These are phyloP conservation scores for Daldinia concentrica DNA, from an alignment of 495 filamentous ascomycete genomes.

Conservation along the genomic window DNA sequence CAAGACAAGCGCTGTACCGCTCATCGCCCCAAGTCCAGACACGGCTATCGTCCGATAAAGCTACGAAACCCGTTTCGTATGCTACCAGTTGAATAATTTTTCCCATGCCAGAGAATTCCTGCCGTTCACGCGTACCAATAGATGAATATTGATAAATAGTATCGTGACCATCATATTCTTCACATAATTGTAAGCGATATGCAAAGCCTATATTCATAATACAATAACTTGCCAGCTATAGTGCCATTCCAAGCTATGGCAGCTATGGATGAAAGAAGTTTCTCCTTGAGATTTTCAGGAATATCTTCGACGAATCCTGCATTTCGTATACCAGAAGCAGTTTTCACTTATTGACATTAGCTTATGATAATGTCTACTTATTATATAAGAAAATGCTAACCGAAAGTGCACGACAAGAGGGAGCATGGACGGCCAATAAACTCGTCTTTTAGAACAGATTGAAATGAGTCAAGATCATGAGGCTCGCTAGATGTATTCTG, in stretches of 20 bases:
- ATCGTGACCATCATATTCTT: conserved; percentile 41
- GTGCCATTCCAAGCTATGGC: conserved; percentile 50
- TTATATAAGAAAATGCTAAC: conserved; percentile 41
- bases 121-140: conserved; percentile 17
- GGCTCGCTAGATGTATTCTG: conserved; percentile 42
- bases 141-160: conserved; percentile 42
- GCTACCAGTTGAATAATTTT: conserved; percentile 57
- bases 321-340: conserved; percentile 34
- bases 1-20: conserved; percentile 60
- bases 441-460: conserved; percentile 47
- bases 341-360: conserved; percentile 42
- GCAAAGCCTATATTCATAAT: not conserved
- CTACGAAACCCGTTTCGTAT: conserved; percentile 61
- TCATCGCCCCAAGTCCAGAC: conserved; percentile 71
- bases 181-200: conserved; percentile 7
- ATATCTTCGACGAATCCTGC: conserved; percentile 38
- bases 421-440: conserved; percentile 43
- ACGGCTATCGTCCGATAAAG: conserved; percentile 56
- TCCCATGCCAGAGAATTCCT: conserved; percentile 35
- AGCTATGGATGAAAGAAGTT: conserved; percentile 31
- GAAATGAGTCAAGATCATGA: conserved; percentile 53
- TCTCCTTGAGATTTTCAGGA: conserved; percentile 18
- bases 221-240: conserved; percentile 35
- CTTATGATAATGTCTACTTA: not conserved
- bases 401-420: conserved; percentile 51